Evolutionary conservation across 179 eudicot genomes (phyloP).

Genomic region (Nepenthes alata): DNA sequence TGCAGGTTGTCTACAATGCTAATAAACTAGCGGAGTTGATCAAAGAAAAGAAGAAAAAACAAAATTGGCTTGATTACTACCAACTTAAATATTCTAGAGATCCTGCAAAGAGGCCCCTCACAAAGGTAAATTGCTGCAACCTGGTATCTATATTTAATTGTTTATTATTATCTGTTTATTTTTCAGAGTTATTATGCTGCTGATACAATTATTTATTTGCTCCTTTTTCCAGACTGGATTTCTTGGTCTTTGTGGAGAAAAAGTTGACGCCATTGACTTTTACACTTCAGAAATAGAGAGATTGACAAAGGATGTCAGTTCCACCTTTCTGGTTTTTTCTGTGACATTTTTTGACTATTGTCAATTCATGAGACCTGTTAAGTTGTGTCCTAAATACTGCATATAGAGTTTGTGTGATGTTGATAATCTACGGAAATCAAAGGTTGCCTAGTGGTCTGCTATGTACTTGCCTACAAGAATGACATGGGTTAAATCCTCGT

Average conservation of each 20-base stretch:
- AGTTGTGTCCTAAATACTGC: no score
- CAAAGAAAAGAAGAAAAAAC: conserved; percentile 64
- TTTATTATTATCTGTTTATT: not conserved
- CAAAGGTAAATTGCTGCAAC: conserved; percentile 40
- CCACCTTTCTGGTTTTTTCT: conserved; percentile 6
- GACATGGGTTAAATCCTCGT: no score
- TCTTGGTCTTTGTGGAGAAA: conserved; percentile 66
- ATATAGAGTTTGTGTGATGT: not conserved
- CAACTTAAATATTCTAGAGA: conserved; percentile 63
- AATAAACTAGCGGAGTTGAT: conserved; percentile 85
- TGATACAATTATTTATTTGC: conserved; percentile 9
- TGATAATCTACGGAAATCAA: not conserved
- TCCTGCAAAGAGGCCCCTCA: conserved; percentile 51
- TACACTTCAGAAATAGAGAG: conserved; percentile 59
- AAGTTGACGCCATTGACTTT: conserved; percentile 72
- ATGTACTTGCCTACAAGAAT: no score
- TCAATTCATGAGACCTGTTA: not conserved
- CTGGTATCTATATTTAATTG: not conserved
- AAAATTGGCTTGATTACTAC: conserved; percentile 92
- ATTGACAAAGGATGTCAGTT: conserved; percentile 56
- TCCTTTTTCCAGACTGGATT: conserved; percentile 58
- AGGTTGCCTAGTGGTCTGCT: no score
- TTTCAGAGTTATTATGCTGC: conserved; percentile 1
- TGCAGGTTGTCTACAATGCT: conserved; percentile 84
- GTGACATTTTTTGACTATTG: not conserved